A percentile compares a stretch with the other conserved stretches of the same genome.
phyloP scores from a whole-genome alignment of 1,284 basidiomycete species.

The Rhizopogon parksii region DNA sequence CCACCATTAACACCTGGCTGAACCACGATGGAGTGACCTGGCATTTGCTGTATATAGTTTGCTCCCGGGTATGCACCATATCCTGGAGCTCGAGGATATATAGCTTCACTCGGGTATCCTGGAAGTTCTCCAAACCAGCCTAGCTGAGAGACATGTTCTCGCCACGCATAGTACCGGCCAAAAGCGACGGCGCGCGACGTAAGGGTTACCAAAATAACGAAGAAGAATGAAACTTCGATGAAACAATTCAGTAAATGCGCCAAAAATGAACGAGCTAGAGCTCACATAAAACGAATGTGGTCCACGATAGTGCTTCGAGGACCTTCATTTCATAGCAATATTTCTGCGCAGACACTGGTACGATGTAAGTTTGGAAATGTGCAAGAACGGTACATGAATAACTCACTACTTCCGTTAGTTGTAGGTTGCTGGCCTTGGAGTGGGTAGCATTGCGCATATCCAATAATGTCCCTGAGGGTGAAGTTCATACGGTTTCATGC shows the following conservation, averaged over 20 bases:
- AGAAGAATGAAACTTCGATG: conserved; percentile 35
- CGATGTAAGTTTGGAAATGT: background rate
- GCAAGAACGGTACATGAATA: conserved; percentile 7
- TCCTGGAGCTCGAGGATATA: conserved; percentile 16
- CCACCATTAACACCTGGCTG: conserved; percentile 59
- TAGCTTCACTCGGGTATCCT: conserved; percentile 30
- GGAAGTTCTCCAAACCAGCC: conserved; percentile 49
- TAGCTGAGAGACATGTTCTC: conserved; percentile 42
- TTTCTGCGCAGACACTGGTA: conserved; percentile 44
- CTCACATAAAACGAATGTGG: conserved; percentile 55
- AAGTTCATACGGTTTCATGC: conserved; percentile 6
- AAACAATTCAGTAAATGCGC: conserved; percentile 28
- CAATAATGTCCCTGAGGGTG: conserved; percentile 54
- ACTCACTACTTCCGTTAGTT: conserved; percentile 49
- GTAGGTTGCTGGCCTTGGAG: conserved; percentile 44
- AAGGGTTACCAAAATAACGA: conserved; percentile 38
- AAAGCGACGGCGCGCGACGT: conserved; percentile 37
- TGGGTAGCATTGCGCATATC: conserved; percentile 54
- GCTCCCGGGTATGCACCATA: conserved; percentile 22
- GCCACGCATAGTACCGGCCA: conserved; percentile 42
- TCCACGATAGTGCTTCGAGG: conserved; percentile 72
- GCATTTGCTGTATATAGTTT: conserved; percentile 37
- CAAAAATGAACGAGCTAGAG: conserved; percentile 33
- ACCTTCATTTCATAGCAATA: conserved; percentile 77
- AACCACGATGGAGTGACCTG: conserved; percentile 63